Conservation (phyloP, 2,329 filamentous ascomycete genomes). For the Pseudocercospora vitis region DNA sequence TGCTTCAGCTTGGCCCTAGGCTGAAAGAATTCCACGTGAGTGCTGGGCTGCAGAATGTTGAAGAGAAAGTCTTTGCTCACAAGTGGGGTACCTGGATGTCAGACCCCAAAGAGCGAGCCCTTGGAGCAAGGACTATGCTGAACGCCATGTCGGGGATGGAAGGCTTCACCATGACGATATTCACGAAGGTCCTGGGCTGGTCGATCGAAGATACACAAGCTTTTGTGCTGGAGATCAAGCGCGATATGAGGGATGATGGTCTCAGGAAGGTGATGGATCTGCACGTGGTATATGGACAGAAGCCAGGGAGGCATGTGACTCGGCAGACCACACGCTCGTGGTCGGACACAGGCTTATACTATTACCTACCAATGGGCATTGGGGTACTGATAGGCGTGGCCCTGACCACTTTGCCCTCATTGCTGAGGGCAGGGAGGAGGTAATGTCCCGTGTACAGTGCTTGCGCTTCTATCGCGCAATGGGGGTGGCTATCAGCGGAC, state of each 20-base stretch:
- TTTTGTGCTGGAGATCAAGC: constrained; percentile 23
- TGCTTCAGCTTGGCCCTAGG: constrained; percentile 24
- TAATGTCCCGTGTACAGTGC: neutral
- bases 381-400: constrained; percentile 11
- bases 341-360: neutral
- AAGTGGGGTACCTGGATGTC: constrained; percentile 26
- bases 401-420: neutral
- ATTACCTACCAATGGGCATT: constrained; percentile 4
- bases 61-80: constrained; percentile 20
- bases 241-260: constrained; percentile 22
- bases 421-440: neutral
- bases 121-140: constrained; percentile 30
- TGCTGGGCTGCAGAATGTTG: constrained; percentile 17
- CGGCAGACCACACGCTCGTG: neutral
- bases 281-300: constrained; percentile 25
- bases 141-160: constrained; percentile 33
- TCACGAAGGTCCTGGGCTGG: constrained; percentile 33
- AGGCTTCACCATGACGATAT: constrained; percentile 32
- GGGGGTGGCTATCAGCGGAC: too few species aligned
- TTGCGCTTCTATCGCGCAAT: neutral
- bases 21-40: constrained; percentile 17
- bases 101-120: constrained; percentile 21
- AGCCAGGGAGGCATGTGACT: constrained; percentile 1
- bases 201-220: constrained; percentile 27
- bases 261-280: constrained; percentile 25